Conservation (phyloP, 1,139 yeast species). For the Yamadazyma membranifaciens region DNA sequence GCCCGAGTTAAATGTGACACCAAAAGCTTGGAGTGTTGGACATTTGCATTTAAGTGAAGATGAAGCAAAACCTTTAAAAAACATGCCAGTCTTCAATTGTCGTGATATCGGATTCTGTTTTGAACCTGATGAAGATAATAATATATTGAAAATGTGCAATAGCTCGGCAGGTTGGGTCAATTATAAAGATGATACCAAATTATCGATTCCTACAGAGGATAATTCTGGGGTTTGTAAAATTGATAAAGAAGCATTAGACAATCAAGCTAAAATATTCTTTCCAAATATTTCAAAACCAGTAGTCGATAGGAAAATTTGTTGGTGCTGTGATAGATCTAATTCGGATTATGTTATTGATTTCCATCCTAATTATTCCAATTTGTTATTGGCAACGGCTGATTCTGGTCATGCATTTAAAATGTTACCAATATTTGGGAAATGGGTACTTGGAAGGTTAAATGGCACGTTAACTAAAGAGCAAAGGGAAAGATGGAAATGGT, state of each 20-base stretch:
- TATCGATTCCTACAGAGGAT: constrained; percentile 16
- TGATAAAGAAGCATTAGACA: constrained; percentile 10
- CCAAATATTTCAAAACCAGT: constrained; percentile 15
- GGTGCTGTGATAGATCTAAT: constrained; percentile 22
- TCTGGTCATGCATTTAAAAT: constrained; percentile 21
- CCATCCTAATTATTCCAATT: constrained; percentile 16
- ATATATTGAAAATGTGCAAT: constrained; percentile 20
- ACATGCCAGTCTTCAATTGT: constrained; percentile 42
- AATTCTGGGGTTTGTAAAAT: constrained; percentile 14
- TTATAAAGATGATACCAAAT: constrained; percentile 4
- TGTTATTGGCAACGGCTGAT: constrained; percentile 20
- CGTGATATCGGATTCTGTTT: constrained; percentile 30
- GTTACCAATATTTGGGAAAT: constrained; percentile 19
- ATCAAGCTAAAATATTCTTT: constrained; percentile 13
- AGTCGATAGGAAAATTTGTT: constrained; percentile 17
- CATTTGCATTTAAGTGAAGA: constrained; percentile 33
- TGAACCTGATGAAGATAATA: constrained; percentile 23
- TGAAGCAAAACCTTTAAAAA: constrained; percentile 28
- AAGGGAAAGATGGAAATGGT: constrained; percentile 14
- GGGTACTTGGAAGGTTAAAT: constrained; percentile 13
- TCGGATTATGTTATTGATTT: constrained; percentile 18
- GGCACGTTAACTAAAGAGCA: constrained; percentile 10
- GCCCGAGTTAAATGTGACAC: constrained; percentile 27
- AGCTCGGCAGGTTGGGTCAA: constrained; percentile 20
- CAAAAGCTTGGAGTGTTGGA: constrained; percentile 36